phyloP scores from a whole-genome alignment of 257 asterid genomes.

The Rauvolfia tetraphylla region DNA sequence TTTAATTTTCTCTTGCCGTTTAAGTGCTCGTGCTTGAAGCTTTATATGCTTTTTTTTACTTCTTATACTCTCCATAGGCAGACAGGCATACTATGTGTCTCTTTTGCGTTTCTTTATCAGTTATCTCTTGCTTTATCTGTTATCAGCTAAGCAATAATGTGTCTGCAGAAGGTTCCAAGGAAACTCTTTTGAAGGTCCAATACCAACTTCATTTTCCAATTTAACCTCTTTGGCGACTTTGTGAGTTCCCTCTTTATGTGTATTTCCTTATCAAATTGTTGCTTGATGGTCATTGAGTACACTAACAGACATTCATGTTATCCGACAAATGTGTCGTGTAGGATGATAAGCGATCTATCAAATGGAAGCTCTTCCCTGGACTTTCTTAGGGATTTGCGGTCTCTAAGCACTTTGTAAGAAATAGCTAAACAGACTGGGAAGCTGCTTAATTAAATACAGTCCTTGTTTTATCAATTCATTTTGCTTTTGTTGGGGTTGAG shows the following conservation, averaged over 20 bases:
- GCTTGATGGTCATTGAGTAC: neutral
- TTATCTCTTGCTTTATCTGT: conserved; percentile 13
- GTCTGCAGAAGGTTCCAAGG: conserved; percentile 70
- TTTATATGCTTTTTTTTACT: neutral
- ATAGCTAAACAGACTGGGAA: conserved; percentile 2
- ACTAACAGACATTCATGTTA: conserved; percentile 20
- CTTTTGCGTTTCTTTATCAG: neutral
- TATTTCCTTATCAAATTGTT: conserved; percentile 4
- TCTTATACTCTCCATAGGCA: neutral
- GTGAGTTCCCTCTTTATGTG: conserved; percentile 36
- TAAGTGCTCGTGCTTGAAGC: neutral
- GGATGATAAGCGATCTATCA: conserved; percentile 80
- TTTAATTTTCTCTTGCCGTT: neutral
- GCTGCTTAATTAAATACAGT: conserved; percentile 3
- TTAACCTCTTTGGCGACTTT: conserved; percentile 55
- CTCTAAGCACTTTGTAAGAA: conserved; percentile 60
- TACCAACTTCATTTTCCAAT: conserved; percentile 64
- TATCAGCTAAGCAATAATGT: conserved; percentile 2
- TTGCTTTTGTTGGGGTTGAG: conserved; percentile 8
- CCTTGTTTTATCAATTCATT: neutral
- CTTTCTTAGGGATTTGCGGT: conserved; percentile 45
- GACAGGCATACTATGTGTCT: neutral
- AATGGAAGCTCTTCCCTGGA: conserved; percentile 68
- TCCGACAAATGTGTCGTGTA: conserved; percentile 19
- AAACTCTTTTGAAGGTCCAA: conserved; percentile 69